phyloP scores from a whole-genome alignment of 2,329 filamentous ascomycete species.

The Albifimbria verrucaria region DNA sequence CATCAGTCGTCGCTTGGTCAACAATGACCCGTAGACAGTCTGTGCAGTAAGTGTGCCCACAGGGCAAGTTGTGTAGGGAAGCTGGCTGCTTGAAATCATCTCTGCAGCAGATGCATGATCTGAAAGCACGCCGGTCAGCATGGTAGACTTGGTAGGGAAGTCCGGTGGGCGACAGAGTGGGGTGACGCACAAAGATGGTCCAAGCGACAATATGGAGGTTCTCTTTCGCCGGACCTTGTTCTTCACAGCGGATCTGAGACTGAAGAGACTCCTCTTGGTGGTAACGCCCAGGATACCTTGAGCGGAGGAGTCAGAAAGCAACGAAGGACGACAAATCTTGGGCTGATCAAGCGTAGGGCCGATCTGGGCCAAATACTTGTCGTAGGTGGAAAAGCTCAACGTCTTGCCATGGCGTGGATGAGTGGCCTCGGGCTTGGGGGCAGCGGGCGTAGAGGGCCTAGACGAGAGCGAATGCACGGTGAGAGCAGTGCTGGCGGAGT shows the following conservation, averaged over 20 bases:
- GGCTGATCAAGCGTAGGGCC: constrained; percentile 40
- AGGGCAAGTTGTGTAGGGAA: constrained; percentile 48
- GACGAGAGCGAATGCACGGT: constrained; percentile 42
- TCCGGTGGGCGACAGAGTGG: neutral
- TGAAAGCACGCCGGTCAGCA: constrained; percentile 25
- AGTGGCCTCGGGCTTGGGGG: constrained; percentile 18
- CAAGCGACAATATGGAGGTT: constrained; percentile 29
- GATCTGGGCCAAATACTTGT: constrained; percentile 45
- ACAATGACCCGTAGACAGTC: constrained; percentile 52
- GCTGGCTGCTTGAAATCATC: constrained; percentile 45
- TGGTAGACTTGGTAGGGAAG: constrained; percentile 4
- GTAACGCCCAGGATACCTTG: constrained; percentile 42
- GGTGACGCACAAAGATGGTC: constrained; percentile 28
- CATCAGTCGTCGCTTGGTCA: constrained; percentile 50
- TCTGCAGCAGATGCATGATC: constrained; percentile 56
- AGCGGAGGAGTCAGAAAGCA: constrained; percentile 25
- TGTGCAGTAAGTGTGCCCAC: constrained; percentile 56
- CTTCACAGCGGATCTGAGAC: constrained; percentile 42
- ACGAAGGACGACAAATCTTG: constrained; percentile 33
- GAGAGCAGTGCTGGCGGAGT: constrained; percentile 36
- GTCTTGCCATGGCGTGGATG: constrained; percentile 22
- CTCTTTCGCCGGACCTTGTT: constrained; percentile 40
- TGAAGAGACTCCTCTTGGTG: constrained; percentile 42
- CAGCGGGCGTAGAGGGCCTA: constrained; percentile 18
- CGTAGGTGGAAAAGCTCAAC: constrained; percentile 48